A percentile compares a stretch with the other conserved stretches of the same genome.
Conservation (phyloP, 2,329 filamentous ascomycete genomes). For the Dactylellina sp. region DNA sequence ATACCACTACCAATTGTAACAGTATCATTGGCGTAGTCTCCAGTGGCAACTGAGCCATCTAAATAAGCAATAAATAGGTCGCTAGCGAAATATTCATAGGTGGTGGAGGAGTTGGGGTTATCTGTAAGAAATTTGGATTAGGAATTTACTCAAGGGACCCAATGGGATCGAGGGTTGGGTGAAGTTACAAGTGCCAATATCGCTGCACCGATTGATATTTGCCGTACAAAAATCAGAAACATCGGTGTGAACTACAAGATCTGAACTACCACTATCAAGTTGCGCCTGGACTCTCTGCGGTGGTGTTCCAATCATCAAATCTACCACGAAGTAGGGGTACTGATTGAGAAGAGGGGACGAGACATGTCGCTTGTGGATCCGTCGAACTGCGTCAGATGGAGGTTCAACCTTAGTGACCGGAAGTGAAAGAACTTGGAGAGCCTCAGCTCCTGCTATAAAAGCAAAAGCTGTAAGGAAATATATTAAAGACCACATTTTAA, state of each 20-base stretch:
- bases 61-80: slow-evolving; percentile 32
- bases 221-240: slow-evolving; percentile 24
- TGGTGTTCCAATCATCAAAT: slow-evolving; percentile 26
- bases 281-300: slow-evolving; percentile 28
- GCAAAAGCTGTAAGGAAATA: slow-evolving; percentile 6
- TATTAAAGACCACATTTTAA: slow-evolving; percentile 7
- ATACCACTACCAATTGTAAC: slow-evolving; percentile 15
- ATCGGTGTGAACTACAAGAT: slow-evolving; percentile 27
- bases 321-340: slow-evolving; percentile 31
- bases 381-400: slow-evolving; percentile 24
- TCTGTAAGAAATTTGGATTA: slow-evolving; percentile 25
- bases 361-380: slow-evolving; percentile 27
- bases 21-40: slow-evolving; percentile 30
- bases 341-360: slow-evolving; percentile 29
- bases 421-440: slow-evolving; percentile 29
- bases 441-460: slow-evolving; percentile 14
- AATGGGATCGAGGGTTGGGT: slow-evolving; percentile 13
- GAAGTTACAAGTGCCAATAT: slow-evolving; percentile 19
- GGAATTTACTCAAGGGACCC: slow-evolving; percentile 5
- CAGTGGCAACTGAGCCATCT: slow-evolving; percentile 14
- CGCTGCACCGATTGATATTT: neutral
- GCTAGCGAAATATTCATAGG: slow-evolving; percentile 53
- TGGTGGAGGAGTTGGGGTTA: slow-evolving; percentile 51
- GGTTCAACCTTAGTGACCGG: slow-evolving; percentile 23
- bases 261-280: slow-evolving; percentile 33